A percentile compares a stretch with the other conserved stretches of the same genome.
phyloP scores from a whole-genome alignment of 2,329 filamentous ascomycete genomes.

The Tolypocladium sp. region DNA sequence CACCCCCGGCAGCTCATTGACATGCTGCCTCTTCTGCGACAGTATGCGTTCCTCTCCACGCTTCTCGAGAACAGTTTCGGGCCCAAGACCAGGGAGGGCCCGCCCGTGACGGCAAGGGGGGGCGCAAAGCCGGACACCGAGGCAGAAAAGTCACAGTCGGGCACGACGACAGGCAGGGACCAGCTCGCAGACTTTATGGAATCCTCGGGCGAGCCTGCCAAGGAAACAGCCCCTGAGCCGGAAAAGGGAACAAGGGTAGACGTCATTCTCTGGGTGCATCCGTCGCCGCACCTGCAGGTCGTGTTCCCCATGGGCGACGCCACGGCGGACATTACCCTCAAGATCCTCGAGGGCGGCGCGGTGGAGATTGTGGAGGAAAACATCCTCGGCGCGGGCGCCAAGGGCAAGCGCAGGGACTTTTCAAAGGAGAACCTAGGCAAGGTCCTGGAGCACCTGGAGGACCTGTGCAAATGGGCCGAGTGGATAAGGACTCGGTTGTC shows the following conservation, averaged over 20 bases:
- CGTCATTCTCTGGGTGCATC: slow-evolving; percentile 42
- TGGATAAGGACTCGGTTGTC: slow-evolving; percentile 35
- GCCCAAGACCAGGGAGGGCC: slow-evolving; percentile 16
- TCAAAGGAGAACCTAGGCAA: slow-evolving; percentile 33
- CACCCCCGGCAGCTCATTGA: slow-evolving; percentile 69
- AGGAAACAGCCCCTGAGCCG: neutral
- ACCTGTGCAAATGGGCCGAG: slow-evolving; percentile 44
- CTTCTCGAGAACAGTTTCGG: slow-evolving; percentile 56
- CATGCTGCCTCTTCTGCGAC: slow-evolving; percentile 64
- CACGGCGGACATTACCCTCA: slow-evolving; percentile 46
- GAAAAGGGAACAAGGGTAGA: slow-evolving; percentile 30
- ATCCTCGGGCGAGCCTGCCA: neutral
- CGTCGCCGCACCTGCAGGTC: slow-evolving; percentile 39
- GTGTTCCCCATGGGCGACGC: slow-evolving; percentile 41
- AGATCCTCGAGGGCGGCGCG: slow-evolving; percentile 50
- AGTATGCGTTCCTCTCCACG: slow-evolving; percentile 63
- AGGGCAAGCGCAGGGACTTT: slow-evolving; percentile 21
- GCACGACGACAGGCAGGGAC: slow-evolving; percentile 17
- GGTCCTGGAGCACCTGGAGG: slow-evolving; percentile 39
- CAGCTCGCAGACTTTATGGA: slow-evolving; percentile 23
- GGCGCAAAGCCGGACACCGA: slow-evolving; percentile 1
- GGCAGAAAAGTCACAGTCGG: slow-evolving; percentile 1
- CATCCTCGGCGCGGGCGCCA: slow-evolving; percentile 14
- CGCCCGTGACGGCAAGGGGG: slow-evolving; percentile 1
- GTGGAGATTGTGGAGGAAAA: slow-evolving; percentile 53